Evolutionary conservation across 495 filamentous ascomycete genomes (phyloP).

Genomic region (Xylaria bambusicola): DNA sequence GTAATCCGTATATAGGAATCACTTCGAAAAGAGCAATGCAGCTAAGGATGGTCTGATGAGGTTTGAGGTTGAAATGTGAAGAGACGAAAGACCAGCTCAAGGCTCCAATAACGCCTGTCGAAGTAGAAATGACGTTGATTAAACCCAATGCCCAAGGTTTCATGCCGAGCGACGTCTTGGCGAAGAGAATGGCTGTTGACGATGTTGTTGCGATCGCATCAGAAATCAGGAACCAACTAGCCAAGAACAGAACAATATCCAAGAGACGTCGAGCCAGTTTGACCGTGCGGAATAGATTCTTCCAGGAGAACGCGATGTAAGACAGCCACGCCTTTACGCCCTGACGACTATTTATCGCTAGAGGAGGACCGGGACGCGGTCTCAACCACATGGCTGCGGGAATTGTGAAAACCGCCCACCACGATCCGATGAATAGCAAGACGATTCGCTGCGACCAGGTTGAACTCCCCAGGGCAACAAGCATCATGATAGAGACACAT

Average conservation of each 20-base stretch:
- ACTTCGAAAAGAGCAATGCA: constrained; percentile 89
- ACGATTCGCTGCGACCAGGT: constrained; percentile 79
- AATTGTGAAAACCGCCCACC: constrained; percentile 93
- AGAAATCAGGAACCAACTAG: constrained; percentile 90
- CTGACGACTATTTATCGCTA: constrained; percentile 43
- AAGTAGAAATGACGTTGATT: constrained; percentile 88
- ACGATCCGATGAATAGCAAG: constrained; percentile 83
- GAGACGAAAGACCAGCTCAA: constrained; percentile 86
- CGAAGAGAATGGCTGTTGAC: constrained; percentile 92
- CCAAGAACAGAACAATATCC: constrained; percentile 85
- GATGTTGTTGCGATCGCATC: constrained; percentile 94
- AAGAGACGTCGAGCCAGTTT: constrained; percentile 76
- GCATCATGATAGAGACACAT: constrained; percentile 70
- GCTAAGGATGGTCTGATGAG: constrained; percentile 85
- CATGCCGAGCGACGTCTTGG: constrained; percentile 92
- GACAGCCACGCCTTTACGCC: constrained; percentile 42
- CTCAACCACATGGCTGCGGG: constrained; percentile 90
- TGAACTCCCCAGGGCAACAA: constrained; percentile 68
- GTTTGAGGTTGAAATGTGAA: constrained; percentile 60
- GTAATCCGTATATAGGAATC: constrained; percentile 87
- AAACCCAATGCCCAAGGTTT: constrained; percentile 81
- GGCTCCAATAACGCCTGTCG: constrained; percentile 80
- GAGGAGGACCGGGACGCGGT: constrained; percentile 82
- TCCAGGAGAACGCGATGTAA: constrained; percentile 83
- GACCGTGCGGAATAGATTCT: constrained; percentile 76